Percentiles rank a stretch among this genome's conserved stretches.
Conservation (phyloP, 768 basidiomycete species). For the Mrakia frigida region DNA sequence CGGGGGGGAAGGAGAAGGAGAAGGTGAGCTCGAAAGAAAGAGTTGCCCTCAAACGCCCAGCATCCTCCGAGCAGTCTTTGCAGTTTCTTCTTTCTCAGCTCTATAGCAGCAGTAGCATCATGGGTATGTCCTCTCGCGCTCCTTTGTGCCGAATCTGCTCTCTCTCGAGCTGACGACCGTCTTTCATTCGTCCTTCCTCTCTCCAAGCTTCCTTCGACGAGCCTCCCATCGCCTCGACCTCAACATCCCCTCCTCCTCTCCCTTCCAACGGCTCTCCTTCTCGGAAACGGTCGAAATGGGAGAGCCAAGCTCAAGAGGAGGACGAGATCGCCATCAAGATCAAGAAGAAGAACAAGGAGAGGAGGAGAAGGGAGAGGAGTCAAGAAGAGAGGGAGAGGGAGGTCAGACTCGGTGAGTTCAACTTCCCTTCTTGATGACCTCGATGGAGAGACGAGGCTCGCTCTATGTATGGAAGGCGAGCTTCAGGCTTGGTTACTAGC, state of each 20-base stretch:
- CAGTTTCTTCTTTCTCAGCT: not conserved
- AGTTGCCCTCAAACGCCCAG: not conserved
- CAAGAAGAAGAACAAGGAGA: slow-evolving; percentile 30
- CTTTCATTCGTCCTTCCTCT: not conserved
- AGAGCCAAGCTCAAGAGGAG: slow-evolving; percentile 21
- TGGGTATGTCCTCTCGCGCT: not conserved
- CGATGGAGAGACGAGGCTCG: not conserved
- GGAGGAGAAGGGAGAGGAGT: slow-evolving; percentile 23
- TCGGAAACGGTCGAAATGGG: slow-evolving; percentile 31
- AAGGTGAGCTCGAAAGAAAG: not conserved
- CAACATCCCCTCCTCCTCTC: not conserved
- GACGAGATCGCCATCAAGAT: slow-evolving; percentile 30
- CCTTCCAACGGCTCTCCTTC: not conserved
- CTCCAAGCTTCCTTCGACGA: slow-evolving; percentile 5
- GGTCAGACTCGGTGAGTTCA: slow-evolving; percentile 14
- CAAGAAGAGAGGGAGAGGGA: slow-evolving; percentile 23
- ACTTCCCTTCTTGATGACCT: not conserved
- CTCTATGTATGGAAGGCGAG: too few relatives aligned
- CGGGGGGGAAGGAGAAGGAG: not conserved
- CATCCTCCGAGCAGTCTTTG: not conserved
- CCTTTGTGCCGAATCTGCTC: not conserved
- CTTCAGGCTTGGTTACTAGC: too few relatives aligned
- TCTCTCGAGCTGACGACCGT: not conserved
- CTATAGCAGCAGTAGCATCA: not conserved
- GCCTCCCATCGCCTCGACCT: slow-evolving; percentile 6